Percentiles rank a stretch among this genome's conserved stretches.
Evolutionary conservation across 1,284 basidiomycete species (phyloP).

Genomic region (Leccinum fallax): DNA sequence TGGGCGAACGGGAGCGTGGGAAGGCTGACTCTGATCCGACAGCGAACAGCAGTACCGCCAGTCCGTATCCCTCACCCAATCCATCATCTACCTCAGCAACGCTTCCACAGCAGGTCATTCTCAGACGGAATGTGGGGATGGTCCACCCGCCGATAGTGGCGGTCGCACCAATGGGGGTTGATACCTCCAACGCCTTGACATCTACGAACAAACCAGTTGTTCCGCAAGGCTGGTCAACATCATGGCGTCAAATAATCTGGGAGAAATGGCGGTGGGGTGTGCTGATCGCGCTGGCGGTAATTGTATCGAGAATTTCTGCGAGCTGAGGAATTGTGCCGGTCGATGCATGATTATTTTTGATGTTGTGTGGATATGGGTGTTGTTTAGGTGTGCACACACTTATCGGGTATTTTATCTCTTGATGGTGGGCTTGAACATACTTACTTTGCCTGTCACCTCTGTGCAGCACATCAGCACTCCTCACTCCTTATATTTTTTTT

Average conservation of each 20-base stretch:
- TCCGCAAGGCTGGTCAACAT: slow-evolving; percentile 49
- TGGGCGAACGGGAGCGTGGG: slow-evolving; percentile 77
- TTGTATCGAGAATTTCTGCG: slow-evolving; percentile 69
- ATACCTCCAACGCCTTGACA: slow-evolving; percentile 27
- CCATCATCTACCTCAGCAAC: slow-evolving; percentile 24
- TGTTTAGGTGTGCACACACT: slow-evolving; percentile 21
- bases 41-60: slow-evolving; percentile 10
- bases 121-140: slow-evolving; percentile 18
- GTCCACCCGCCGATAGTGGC: slow-evolving; percentile 10
- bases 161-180: slow-evolving; percentile 7
- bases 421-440: slow-evolving; percentile 16
- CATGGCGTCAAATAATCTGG: slow-evolving; percentile 70
- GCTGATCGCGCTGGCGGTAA: slow-evolving; percentile 70
- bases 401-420: slow-evolving; percentile 19
- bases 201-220: slow-evolving; percentile 36
- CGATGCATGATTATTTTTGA: slow-evolving; percentile 6
- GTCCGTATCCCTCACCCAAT: slow-evolving; percentile 18
- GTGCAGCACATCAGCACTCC: slow-evolving; percentile 10
- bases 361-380: slow-evolving; percentile 29
- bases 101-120: slow-evolving; percentile 18
- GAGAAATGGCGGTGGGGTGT: slow-evolving; percentile 85
- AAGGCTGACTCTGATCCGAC: slow-evolving; percentile 38
- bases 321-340: slow-evolving; percentile 20
- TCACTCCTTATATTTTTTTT: slow-evolving; percentile 11
- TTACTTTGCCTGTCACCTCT: slow-evolving; percentile 13